These are phyloP conservation scores for Calonectria hawksworthii DNA, from an alignment of 2,329 filamentous ascomycete species.

Conservation along the genomic window DNA sequence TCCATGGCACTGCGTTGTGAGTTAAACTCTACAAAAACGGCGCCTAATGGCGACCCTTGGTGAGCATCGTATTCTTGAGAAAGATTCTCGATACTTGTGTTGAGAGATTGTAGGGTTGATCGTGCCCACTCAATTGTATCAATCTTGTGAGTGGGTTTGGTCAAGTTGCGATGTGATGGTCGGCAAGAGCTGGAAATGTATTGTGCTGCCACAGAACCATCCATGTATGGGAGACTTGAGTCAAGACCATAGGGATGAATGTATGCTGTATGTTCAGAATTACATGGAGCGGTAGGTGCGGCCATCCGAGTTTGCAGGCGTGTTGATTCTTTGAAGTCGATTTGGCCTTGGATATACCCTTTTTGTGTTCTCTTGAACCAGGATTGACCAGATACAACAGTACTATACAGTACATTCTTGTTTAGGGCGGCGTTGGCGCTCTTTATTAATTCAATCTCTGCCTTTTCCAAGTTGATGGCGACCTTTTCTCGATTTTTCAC, in stretches of 20 bases:
- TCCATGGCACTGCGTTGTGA: background rate
- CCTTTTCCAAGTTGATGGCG: background rate
- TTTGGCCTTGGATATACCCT: too few relatives aligned
- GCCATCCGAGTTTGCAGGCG: background rate
- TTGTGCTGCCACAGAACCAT: background rate
- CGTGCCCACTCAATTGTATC: constrained; percentile 9
- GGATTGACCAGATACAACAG: background rate
- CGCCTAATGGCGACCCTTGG: background rate
- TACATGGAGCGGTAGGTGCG: background rate
- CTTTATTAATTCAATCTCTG: constrained; percentile 1
- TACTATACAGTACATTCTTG: background rate
- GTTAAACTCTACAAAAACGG: background rate
- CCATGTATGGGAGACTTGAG: background rate
- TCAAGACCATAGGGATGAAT: background rate
- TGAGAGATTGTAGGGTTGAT: background rate
- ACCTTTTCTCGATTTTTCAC: background rate
- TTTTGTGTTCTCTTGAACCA: too few relatives aligned
- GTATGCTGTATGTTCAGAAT: background rate
- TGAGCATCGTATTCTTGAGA: background rate
- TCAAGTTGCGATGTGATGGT: background rate
- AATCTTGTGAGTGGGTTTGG: background rate
- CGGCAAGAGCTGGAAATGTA: background rate
- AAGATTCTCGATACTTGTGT: background rate
- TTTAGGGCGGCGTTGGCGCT: background rate
- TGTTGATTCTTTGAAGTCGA: too few relatives aligned